Conservation (phyloP, 306 rosid genomes). For the Senna tora region DNA sequence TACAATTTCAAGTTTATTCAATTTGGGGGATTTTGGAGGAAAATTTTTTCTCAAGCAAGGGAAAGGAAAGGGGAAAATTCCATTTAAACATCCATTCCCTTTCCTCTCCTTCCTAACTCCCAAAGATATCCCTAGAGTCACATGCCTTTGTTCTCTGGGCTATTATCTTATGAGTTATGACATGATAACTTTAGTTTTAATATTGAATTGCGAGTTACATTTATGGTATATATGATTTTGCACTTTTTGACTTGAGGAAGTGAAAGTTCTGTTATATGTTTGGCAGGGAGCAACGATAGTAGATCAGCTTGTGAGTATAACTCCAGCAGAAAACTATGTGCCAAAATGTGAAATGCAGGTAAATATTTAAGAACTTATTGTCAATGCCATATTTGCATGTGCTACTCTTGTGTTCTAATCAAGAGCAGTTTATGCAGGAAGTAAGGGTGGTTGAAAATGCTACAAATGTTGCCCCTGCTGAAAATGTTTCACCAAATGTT, state of each 20-base stretch:
- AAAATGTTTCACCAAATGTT: constrained; percentile 36
- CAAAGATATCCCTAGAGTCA: neutral
- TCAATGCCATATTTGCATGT: constrained; percentile 10
- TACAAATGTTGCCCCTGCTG: constrained; percentile 44
- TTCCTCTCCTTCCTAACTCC: too few relatives aligned
- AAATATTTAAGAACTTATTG: constrained; percentile 10
- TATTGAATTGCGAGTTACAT: neutral
- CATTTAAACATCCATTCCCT: too few relatives aligned
- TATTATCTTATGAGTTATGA: constrained; percentile 11
- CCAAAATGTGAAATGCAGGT: constrained; percentile 51
- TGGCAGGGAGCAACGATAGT: constrained; percentile 79
- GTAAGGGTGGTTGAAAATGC: constrained; percentile 50
- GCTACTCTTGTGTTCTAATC: constrained; percentile 2
- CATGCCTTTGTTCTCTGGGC: neutral
- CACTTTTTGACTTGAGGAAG: neutral
- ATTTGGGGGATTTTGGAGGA: neutral
- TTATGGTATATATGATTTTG: neutral
- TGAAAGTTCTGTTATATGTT: constrained; percentile 10
- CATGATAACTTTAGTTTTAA: neutral
- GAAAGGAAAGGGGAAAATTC: too few relatives aligned
- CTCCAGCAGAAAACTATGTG: constrained; percentile 59
- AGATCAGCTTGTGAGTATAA: constrained; percentile 67
- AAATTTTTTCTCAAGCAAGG: too few relatives aligned
- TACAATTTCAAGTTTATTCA: neutral
- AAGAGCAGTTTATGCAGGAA: constrained; percentile 54